These are phyloP conservation scores for Megacollybia marginata DNA, from an alignment of 768 basidiomycete genomes.

Conservation along the genomic window DNA sequence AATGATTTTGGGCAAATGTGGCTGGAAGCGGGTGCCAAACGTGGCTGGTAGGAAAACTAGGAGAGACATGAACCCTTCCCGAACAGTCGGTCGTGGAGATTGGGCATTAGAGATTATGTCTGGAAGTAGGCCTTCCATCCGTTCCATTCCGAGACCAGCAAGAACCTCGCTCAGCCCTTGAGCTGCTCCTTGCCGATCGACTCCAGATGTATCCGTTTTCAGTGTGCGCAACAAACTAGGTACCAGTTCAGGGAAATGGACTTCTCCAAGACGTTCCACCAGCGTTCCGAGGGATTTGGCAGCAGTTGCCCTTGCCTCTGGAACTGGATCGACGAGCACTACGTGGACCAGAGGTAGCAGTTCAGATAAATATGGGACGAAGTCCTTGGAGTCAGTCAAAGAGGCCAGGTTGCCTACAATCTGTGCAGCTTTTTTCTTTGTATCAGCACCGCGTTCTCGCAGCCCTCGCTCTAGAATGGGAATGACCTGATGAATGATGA, in stretches of 20 bases:
- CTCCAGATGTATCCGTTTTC: conserved; percentile 89
- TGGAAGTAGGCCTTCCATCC: conserved; percentile 88
- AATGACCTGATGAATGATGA: conserved; percentile 54
- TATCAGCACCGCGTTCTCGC: conserved; percentile 86
- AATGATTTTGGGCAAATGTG: conserved; percentile 92
- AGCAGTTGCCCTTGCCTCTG: conserved; percentile 94
- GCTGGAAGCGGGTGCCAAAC: conserved; percentile 94
- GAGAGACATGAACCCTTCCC: conserved; percentile 98
- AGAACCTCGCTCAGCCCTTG: conserved; percentile 95
- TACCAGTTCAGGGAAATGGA: conserved; percentile 92
- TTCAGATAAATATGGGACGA: conserved; percentile 87
- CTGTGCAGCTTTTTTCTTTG: conserved; percentile 91
- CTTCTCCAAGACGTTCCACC: conserved; percentile 93
- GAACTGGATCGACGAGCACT: conserved; percentile 94
- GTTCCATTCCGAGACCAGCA: conserved; percentile 95
- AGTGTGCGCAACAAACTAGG: conserved; percentile 82
- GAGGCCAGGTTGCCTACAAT: conserved; percentile 97
- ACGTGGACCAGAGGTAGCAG: conserved; percentile 87
- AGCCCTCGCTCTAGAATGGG: conserved; percentile 93
- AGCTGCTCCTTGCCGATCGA: conserved; percentile 96
- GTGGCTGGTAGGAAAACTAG: conserved; percentile 94
- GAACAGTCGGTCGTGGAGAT: conserved; percentile 82
- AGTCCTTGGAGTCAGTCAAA: conserved; percentile 83
- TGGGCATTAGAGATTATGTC: conserved; percentile 90
- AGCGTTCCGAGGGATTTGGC: conserved; percentile 94